Evolutionary conservation across 2,329 filamentous ascomycete genomes (phyloP).

Genomic region (Beauveria pseudobassiana): DNA sequence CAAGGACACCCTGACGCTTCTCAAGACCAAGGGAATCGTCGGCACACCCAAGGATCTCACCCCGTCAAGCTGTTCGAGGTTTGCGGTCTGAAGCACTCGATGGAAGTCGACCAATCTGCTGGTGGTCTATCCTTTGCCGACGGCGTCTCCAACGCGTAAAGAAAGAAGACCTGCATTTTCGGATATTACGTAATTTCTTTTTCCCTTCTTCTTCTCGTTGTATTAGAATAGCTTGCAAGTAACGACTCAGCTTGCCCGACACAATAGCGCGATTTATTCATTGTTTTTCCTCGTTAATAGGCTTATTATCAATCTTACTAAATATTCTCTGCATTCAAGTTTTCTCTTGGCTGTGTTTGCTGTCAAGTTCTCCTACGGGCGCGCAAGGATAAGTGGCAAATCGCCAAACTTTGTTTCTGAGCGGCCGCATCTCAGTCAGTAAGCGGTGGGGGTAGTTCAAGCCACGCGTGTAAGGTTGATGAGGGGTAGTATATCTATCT

Average conservation of each 20-base stretch:
- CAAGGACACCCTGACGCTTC: constrained; percentile 26
- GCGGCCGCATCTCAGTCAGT: no score
- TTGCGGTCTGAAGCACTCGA: constrained; percentile 42
- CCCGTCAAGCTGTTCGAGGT: constrained; percentile 41
- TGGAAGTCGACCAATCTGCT: constrained; percentile 36
- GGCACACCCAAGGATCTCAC: constrained; percentile 36
- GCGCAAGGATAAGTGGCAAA: no score
- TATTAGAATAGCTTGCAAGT: constrained; percentile 8
- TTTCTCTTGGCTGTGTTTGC: no score
- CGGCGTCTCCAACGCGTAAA: constrained; percentile 8
- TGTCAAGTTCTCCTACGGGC: no score
- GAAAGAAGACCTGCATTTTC: background rate
- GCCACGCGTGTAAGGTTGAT: no score
- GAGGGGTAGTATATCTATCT: no score
- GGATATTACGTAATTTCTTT: background rate
- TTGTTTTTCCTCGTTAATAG: background rate
- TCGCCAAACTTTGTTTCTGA: no score
- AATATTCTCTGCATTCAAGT: background rate
- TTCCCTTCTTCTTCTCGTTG: background rate
- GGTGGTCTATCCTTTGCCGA: constrained; percentile 13
- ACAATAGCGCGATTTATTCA: constrained; percentile 5
- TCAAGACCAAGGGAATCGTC: constrained; percentile 32
- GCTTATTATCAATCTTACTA: background rate
- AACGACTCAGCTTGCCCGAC: constrained; percentile 4
- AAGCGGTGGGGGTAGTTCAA: no score